Evolutionary conservation across 805 yeast species (phyloP), one percentile per base, ranked within the genome.

Genomic region (Metschnikowia drakensbergensis): DNA sequence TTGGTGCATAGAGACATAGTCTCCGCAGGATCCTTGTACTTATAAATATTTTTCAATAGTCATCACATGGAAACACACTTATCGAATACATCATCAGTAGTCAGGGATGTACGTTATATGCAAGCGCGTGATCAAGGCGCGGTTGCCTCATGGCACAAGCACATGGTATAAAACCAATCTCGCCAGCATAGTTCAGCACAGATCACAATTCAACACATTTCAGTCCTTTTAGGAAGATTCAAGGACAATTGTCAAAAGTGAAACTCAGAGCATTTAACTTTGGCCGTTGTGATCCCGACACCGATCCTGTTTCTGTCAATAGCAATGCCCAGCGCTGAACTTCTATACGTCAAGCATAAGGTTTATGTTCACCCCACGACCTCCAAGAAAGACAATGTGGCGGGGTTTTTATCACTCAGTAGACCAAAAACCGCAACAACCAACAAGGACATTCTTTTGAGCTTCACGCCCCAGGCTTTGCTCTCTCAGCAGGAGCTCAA

Each of bases 1-100:
- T 71, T 92, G 63, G 89, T 94, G 50, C 96, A 91, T 64, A 86
- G 99, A 70, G 98, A 91, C 67, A 86, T 94, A 55, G 98, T 94
- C 46, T 86, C 96, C 56, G 98, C 98, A 25, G 97, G 96, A 27
- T 90, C 97, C 3, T 76, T 94, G 74, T 94, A 94, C 68, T 70
- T 80, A 59, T 79, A 75, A 37, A 32, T 17, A 17, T 17, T 17
- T 17, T 17, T 17, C 17, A 17, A 17, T 17, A 17, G 17, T 17
- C 17, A 17, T 17, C 17, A 17, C 17, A 17, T 17, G 17, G 17
- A 17, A 17, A 17, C 17, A 17, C 17, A 17, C 17, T 17, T 17
- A 17, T 17, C 17, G 17, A 17, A 17, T 17, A 17, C 35, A 32
- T 5, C 3, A n/a, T 10, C 33, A 30, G 13, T 30, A 11, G 33